Evolutionary conservation across 2,329 filamentous ascomycete species (phyloP), one percentile per base, ranked within the genome.

Genomic region (Botrytis porri): DNA sequence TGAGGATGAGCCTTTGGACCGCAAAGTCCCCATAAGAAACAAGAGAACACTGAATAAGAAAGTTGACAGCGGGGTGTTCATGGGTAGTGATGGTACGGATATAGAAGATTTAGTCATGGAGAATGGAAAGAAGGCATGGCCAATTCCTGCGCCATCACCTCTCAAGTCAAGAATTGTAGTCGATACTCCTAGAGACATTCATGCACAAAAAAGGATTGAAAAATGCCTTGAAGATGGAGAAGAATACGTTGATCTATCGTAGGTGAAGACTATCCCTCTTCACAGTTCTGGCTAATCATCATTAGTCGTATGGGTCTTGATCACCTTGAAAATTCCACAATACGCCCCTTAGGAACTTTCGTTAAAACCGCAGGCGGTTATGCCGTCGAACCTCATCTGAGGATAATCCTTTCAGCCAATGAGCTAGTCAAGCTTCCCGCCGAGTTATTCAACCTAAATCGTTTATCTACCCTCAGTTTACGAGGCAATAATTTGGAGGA

Each of bases 1-100:
- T 43, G 60, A 75, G 48, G 70, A 78, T 67, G 74, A 45, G n/a
- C 67, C 10, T 14, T 72, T 73, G 8, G 41, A 37, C 18, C 41
- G 54, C 41, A 69, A 67, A 69, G 32, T 41, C 41, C 69, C 73
- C 9, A 76, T 70, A 66, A 79, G 77, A 67, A 76, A 71, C 62
- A 89, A 87, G 80, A 84, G 88, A 57, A 84, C 84, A 22, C 83
- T 92, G 70, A 83, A 85, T 77, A 85, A 89, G 69, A 88, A 91
- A 76, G 83, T 87, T 73, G 92, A 93, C 81, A 93, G 90, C 80
- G 90, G 89, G 69, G 87, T 94, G 4, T 93, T 87, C 82, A 86
- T 93, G 83, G 88, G 86, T 6, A 91, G 88, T 75, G 90, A 92
- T 76, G 82, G 81, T 41, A 83, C 82, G 51, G 84, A 86, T 45